These are phyloP conservation scores for Caloboletus inedulis DNA, from an alignment of 1,284 basidiomycete species.

Conservation along the genomic window DNA sequence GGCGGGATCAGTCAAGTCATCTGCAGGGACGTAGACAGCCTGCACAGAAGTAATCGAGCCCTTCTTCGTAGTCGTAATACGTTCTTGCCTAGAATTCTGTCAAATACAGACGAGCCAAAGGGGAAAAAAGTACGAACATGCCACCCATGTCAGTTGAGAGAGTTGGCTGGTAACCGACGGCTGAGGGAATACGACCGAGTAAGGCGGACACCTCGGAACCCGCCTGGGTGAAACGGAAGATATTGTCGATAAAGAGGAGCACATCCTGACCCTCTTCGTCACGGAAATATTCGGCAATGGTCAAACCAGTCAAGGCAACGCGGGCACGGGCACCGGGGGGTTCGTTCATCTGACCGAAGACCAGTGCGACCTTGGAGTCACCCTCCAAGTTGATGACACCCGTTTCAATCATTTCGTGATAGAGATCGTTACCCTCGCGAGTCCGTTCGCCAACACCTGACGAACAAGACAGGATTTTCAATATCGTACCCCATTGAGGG, in stretches of 20 bases:
- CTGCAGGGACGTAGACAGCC: conserved; percentile 98
- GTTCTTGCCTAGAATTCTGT: conserved; percentile 72
- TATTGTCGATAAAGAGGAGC: conserved; percentile 99
- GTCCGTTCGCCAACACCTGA: conserved; percentile 98
- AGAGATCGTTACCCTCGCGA: conserved; percentile 99
- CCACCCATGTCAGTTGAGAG: conserved; percentile 99
- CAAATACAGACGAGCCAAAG: conserved; percentile 7
- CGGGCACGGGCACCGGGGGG: conserved; percentile 99
- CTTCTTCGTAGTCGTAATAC: conserved; percentile 99
- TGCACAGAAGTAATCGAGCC: conserved; percentile 99
- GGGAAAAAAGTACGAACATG: conserved; percentile 66
- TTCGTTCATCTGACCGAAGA: conserved; percentile 99
- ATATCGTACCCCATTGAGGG: not conserved
- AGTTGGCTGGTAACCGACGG: conserved; percentile 99
- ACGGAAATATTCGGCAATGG: conserved; percentile 99
- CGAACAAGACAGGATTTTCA: not conserved
- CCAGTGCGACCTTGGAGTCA: conserved; percentile 99
- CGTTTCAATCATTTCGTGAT: conserved; percentile 99
- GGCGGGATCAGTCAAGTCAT: conserved; percentile 99
- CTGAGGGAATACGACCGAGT: conserved; percentile 99
- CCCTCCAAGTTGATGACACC: conserved; percentile 99
- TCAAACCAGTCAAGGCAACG: conserved; percentile 98
- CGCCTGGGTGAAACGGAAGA: conserved; percentile 99
- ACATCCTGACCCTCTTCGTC: conserved; percentile 99
- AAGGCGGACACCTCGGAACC: conserved; percentile 99